A percentile compares a stretch with the other conserved stretches of the same genome.
phyloP scores from a whole-genome alignment of 257 asterid species.

The Craterostigma plantagineum region DNA sequence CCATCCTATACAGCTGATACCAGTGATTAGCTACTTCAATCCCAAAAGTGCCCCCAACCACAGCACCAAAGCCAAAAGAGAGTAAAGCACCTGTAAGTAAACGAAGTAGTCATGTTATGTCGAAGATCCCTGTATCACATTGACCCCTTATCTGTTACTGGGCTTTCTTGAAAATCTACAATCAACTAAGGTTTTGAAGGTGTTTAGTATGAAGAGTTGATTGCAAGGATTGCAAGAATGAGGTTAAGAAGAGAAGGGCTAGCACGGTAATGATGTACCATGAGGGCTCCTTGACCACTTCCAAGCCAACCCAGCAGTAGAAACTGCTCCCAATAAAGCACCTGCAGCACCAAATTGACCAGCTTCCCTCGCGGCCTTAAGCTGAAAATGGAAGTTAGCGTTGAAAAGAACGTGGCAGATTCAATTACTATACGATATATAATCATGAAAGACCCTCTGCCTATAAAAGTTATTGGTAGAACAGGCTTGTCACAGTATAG shows the following conservation, averaged over 20 bases:
- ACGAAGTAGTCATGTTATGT: not conserved
- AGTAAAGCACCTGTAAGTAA: conserved; percentile 44
- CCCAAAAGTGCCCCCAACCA: conserved; percentile 64
- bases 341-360: conserved; percentile 50
- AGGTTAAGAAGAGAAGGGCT: not conserved
- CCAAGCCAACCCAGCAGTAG: conserved; percentile 59
- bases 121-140: too few species aligned
- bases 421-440: not conserved
- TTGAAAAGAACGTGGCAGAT: not conserved
- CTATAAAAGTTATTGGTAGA: too few species aligned
- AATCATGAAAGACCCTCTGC: not conserved
- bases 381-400: conserved; percentile 25
- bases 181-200: too few species aligned
- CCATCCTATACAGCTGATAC: conserved; percentile 54
- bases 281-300: conserved; percentile 83
- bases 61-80: conserved; percentile 63
- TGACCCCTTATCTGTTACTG: too few species aligned
- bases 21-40: conserved; percentile 66
- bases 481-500: too few species aligned
- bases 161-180: not conserved
- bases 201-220: too few species aligned
- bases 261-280: conserved; percentile 22
- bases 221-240: too few species aligned
- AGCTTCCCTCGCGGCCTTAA: conserved; percentile 59
- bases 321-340: conserved; percentile 54